phyloP scores from a whole-genome alignment of 2,329 filamentous ascomycete species.

The Amauroascus niger region DNA sequence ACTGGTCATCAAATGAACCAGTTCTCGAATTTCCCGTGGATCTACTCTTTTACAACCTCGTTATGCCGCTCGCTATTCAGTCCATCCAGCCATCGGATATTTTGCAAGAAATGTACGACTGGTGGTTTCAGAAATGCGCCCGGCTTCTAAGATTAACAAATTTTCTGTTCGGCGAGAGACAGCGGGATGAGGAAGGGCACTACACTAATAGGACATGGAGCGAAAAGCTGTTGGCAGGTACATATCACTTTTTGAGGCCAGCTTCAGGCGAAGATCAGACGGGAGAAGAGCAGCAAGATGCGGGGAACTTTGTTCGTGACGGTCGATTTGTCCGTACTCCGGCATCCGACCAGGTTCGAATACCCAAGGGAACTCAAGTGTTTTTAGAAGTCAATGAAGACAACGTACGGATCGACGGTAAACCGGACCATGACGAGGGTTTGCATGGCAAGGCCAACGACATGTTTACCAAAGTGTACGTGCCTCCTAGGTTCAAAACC shows the following conservation, averaged over 20 bases:
- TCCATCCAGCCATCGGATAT: constrained; percentile 78
- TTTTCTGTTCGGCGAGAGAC: constrained; percentile 83
- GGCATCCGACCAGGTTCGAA: constrained; percentile 87
- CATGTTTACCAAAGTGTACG: constrained; percentile 62
- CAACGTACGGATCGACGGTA: constrained; percentile 55
- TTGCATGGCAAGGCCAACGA: constrained; percentile 51
- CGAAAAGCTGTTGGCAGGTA: constrained; percentile 24
- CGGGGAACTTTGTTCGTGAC: constrained; percentile 48
- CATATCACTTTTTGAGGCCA: background rate
- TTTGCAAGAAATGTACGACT: constrained; percentile 76
- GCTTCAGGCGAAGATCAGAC: constrained; percentile 23
- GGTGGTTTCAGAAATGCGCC: constrained; percentile 92
- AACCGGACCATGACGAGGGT: constrained; percentile 44
- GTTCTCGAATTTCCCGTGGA: constrained; percentile 92
- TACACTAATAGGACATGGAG: constrained; percentile 53
- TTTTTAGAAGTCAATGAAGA: constrained; percentile 67
- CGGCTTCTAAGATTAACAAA: constrained; percentile 70
- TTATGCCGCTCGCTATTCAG: constrained; percentile 78
- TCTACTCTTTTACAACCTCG: constrained; percentile 89
- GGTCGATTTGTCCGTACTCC: constrained; percentile 86
- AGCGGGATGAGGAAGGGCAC: constrained; percentile 69
- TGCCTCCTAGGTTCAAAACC: constrained; percentile 73
- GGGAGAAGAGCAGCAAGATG: constrained; percentile 32
- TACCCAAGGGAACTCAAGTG: constrained; percentile 71
- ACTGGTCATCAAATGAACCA: constrained; percentile 86